Evolutionary conservation across 768 basidiomycete species (phyloP), one percentile per base, ranked within the genome.

Genomic region (Leccinum incarnatum): DNA sequence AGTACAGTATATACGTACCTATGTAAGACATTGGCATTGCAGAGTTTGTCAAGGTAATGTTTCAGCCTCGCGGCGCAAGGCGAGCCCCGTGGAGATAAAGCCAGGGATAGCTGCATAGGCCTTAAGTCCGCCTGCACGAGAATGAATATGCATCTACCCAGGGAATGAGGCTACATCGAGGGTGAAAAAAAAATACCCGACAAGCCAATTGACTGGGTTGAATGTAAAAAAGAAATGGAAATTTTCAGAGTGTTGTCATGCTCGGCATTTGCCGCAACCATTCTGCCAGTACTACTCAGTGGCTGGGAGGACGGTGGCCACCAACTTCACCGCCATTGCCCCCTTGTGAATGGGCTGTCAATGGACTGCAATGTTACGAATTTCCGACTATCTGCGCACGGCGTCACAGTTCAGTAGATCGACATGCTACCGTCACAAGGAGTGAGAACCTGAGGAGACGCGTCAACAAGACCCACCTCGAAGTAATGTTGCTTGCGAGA

Each of bases 111-210:
- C 42, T 32, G 40, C 27, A 42, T 47, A 53, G 40, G n/a, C 21
- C n/a, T 42, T 29, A 48, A 21, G 27, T 51, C 19, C 17, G 21
- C 49, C 12, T 25, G 36, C 36, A 60, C 61, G 57, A 65, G 60
- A 54, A 27, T 58, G 66, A 45, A 57, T 10, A 2, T 60, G 52
- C 14, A 51, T 74, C 58, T 73, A 10, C 69, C 66, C 70, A 73
- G 69, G 69, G 71, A 74, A 74, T 71, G 71, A 74, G 73, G 66
- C 73, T 49, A 34, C 62, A 54, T 23, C 62, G 51, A 58, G 59
- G 68, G 64, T 53, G 30, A 23, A 27, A 36, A 40, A 42, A 3
- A 8, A 11, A 52, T 63, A 63, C 56, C 58, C 63, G 56, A 55
- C 54, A 51, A 65, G 73, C 69, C 65, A 73, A 70, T 69, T 63